Evolutionary conservation across 345 rosid species (phyloP), one percentile per base, ranked within the genome.

Genomic region (Salix dunnii): DNA sequence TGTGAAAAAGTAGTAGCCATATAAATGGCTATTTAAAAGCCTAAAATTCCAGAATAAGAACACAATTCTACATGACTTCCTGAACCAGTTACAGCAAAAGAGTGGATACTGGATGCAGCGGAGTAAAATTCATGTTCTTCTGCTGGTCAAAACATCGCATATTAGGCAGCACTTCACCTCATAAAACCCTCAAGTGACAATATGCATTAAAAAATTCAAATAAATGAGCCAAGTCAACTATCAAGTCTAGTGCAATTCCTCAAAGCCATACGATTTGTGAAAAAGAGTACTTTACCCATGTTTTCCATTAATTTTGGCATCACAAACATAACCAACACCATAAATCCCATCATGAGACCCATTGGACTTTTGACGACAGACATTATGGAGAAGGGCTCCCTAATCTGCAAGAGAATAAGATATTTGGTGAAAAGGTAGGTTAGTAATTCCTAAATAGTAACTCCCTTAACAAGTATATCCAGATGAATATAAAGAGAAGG

Each of bases 291-390:
- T 70, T 85, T 90, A 95, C 97, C 99, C 83, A 96, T 93, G 88
- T 90, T 93, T 84, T 93, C 99, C 89, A 93, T 81, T 80, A 93
- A 81, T 82, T 96, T 96, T 55, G 99, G 99, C 99, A 93, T 96
- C 49, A 96, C 70, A 86, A 96, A 96, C 82, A 96, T 80, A 2
- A 93, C 97, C 31, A 96, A 85, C 77, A 96, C 76, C 99, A 96
- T 96, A 80, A 96, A 93, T 79, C 98, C 99, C 83, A 92, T 77
- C 99, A 93, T 96, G 60, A 96, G 90, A 78, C 99, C 99, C 99
- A 96, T 96, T 43, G 98, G 99, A 79, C 99, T 96, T 71, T 96
- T 96, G 80, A 91, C 85, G 62, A 96, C 42, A 43, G 94, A 84
- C 98, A 96, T 88, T 77, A 91, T 67, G 66, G 87, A 81, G 91